Conservation (phyloP, 2,329 filamentous ascomycete genomes). For the Neoscytalidium dimidiatum region DNA sequence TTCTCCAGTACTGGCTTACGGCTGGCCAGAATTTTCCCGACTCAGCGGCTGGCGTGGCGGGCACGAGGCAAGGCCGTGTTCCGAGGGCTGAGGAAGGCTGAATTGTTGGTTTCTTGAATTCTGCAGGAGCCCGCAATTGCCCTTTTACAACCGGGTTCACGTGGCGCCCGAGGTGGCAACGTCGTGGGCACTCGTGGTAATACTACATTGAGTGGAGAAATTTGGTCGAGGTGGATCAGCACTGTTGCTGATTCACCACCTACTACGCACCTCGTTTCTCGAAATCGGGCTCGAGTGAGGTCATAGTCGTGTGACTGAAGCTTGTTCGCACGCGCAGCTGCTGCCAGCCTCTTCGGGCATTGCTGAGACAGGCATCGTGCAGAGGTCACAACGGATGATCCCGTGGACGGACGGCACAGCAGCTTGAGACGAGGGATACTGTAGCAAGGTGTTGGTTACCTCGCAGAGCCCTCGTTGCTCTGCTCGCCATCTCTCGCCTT, state of each 20-base stretch:
- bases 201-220: constrained; percentile 10
- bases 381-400: background rate
- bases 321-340: background rate
- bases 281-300: background rate
- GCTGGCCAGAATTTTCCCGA: background rate
- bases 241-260: constrained; percentile 1
- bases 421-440: background rate
- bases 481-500: constrained; percentile 14
- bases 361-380: constrained; percentile 2
- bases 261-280: background rate
- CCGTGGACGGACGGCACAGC: background rate
- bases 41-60: background rate
- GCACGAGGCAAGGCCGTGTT: background rate
- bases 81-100: constrained; percentile 6
- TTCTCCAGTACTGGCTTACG: background rate
- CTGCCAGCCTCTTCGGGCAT: constrained; percentile 5
- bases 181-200: background rate
- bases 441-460: constrained; percentile 1
- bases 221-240: background rate
- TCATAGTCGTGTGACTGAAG: constrained; percentile 8
- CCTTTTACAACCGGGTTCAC: background rate
- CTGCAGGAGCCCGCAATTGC: constrained; percentile 9
- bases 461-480: constrained; percentile 20
- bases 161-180: background rate
- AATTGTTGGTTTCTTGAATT: background rate